Evolutionary conservation across 2,329 filamentous ascomycete species (phyloP), one percentile per base, ranked within the genome.

Genomic region (Sordariomycetes sp.): DNA sequence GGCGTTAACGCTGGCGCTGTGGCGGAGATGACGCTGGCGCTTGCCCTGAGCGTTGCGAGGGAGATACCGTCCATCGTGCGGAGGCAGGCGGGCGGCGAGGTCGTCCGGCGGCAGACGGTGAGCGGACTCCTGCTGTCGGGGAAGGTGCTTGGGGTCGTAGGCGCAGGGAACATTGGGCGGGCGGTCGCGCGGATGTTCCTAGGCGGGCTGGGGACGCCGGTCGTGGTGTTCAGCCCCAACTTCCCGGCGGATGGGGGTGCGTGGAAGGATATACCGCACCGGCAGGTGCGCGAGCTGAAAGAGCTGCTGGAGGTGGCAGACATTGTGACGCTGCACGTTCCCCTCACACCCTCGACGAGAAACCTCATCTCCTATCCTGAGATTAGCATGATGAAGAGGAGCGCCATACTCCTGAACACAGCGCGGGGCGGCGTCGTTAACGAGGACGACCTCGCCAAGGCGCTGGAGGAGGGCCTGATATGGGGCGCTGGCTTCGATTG

Each of bases 351-450:
- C 5, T 87, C 85, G 4, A 93, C 89, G 0, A 78, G 86, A 60
- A 87, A 89, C 58, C 80, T 94, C 71, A 82, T 93, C 25, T 74
- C 22, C 76, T 75, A 11, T 11, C 37, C 37, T 6, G 12, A 40
- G 37, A 11, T 40, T 16, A 40, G 18, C 3, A 40, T 3, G 8
- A 92, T 93, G 88, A 90, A 89, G 67, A 76, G 75, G n/a, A 86
- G 86, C 10, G 85, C 88, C 0, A 78, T 87, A 3, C 83, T 93
- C 7, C 76, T 94, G 57, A 94, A 93, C 61, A 88, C 93, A 0
- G 89, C 89, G 1, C 76, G 89, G 34, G 89, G 89, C 2, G 89
- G 89, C 0, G 89, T 92, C 56, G 87, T 92, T 62, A 88, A 93
- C 60, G 89, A 94, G 68, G 76, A 77, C 1, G 88, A 88, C 0